phyloP scores from a whole-genome alignment of 1,284 basidiomycete genomes.

The Tetrapyrgos nigripes region DNA sequence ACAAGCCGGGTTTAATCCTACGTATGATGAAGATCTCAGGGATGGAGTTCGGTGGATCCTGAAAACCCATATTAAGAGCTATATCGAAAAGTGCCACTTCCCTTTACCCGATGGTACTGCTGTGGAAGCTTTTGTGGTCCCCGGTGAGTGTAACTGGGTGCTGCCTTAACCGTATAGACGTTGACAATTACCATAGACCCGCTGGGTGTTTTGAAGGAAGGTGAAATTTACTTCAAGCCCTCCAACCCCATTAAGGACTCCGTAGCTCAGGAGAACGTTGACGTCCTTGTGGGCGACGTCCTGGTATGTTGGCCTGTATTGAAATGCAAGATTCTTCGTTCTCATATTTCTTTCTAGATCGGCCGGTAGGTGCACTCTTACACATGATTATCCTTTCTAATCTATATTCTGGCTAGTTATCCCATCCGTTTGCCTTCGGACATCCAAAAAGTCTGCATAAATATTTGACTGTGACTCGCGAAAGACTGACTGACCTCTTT shows the following conservation, averaged over 20 bases:
- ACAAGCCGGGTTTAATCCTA: slow-evolving; percentile 67
- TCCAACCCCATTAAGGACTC: slow-evolving; percentile 51
- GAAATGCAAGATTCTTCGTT: neutral
- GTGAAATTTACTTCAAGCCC: slow-evolving; percentile 58
- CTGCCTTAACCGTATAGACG: slow-evolving; percentile 3
- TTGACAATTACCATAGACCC: slow-evolving; percentile 49
- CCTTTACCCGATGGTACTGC: slow-evolving; percentile 55
- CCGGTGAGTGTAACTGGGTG: slow-evolving; percentile 50
- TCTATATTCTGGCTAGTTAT: slow-evolving; percentile 46
- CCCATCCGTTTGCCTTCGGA: slow-evolving; percentile 68
- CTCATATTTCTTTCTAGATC: slow-evolving; percentile 26
- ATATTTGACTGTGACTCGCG: neutral
- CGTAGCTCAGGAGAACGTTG: slow-evolving; percentile 44
- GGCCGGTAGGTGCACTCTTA: slow-evolving; percentile 31
- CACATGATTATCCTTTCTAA: neutral
- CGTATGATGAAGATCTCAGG: slow-evolving; percentile 41
- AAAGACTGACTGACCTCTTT: neutral
- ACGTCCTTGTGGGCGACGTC: slow-evolving; percentile 55
- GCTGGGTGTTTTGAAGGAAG: slow-evolving; percentile 54
- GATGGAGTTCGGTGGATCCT: slow-evolving; percentile 56
- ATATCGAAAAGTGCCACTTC: slow-evolving; percentile 64
- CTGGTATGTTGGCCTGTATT: slow-evolving; percentile 43
- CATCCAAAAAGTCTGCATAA: slow-evolving; percentile 55
- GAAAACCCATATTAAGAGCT: slow-evolving; percentile 46
- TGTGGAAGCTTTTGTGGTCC: slow-evolving; percentile 64